A percentile compares a stretch with the other conserved stretches of the same genome.
These are phyloP conservation scores for Malassezia psittaci DNA, from an alignment of 1,284 basidiomycete species.

Conservation along the genomic window DNA sequence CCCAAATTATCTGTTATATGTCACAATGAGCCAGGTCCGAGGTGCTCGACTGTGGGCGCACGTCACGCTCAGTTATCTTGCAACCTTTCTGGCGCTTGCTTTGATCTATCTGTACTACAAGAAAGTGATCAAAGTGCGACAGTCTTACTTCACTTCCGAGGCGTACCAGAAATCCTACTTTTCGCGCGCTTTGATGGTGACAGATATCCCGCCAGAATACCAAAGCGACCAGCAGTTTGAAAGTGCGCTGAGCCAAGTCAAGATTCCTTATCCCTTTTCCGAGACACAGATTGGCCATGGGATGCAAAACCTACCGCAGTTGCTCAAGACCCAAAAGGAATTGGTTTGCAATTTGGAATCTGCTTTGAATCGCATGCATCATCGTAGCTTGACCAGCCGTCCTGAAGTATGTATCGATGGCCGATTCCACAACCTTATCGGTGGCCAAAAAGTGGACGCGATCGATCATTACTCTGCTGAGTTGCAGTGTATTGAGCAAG, in stretches of 20 bases:
- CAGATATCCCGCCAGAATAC: slow-evolving; percentile 66
- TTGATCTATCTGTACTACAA: slow-evolving; percentile 40
- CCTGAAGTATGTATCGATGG: slow-evolving; percentile 66
- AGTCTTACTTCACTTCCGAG: slow-evolving; percentile 39
- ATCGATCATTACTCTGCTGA: slow-evolving; percentile 36
- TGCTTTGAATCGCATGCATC: slow-evolving; percentile 57
- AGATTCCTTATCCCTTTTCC: slow-evolving; percentile 68
- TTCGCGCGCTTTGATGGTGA: slow-evolving; percentile 55
- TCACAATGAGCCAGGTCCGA: slow-evolving; percentile 39
- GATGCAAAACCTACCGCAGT: slow-evolving; percentile 63
- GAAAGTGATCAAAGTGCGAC: slow-evolving; percentile 36
- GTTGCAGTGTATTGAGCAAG: slow-evolving; percentile 33
- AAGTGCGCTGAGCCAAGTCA: slow-evolving; percentile 53
- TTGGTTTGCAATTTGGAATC: slow-evolving; percentile 73
- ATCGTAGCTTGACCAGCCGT: slow-evolving; percentile 42
- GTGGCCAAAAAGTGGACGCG: slow-evolving; percentile 58
- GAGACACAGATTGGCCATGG: slow-evolving; percentile 69
- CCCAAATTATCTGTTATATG: slow-evolving; percentile 23
- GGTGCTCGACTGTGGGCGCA: slow-evolving; percentile 42
- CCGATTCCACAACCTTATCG: slow-evolving; percentile 52
- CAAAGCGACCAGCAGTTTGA: slow-evolving; percentile 56
- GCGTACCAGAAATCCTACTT: slow-evolving; percentile 51
- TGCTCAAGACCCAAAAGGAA: slow-evolving; percentile 74
- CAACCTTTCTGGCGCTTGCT: slow-evolving; percentile 28
- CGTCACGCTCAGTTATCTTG: slow-evolving; percentile 43